These are phyloP conservation scores for Leccinum arenicola DNA, from an alignment of 768 basidiomycete species.

Conservation along the genomic window DNA sequence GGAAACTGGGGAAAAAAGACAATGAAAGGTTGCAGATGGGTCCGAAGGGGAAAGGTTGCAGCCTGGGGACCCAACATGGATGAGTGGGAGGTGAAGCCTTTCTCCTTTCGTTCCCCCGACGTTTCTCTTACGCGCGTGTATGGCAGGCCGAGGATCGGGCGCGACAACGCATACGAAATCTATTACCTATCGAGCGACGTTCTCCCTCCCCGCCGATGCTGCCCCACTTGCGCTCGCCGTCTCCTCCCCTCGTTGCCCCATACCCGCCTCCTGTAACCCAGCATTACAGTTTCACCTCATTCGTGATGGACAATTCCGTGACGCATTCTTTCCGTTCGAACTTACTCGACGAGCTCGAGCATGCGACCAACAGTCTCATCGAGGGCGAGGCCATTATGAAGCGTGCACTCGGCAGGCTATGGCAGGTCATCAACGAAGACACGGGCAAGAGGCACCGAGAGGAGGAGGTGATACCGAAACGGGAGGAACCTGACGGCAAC, in stretches of 20 bases:
- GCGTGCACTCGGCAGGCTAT: constrained; percentile 72
- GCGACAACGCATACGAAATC: constrained; percentile 69
- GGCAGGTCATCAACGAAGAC: constrained; percentile 79
- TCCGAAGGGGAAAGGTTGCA: constrained; percentile 76
- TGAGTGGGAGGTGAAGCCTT: constrained; percentile 70
- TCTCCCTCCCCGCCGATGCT: constrained; percentile 72
- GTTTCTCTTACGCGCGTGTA: constrained; percentile 10
- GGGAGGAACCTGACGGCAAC: constrained; percentile 64
- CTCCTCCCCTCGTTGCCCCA: constrained; percentile 75
- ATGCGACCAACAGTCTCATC: constrained; percentile 79
- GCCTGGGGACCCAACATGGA: constrained; percentile 83
- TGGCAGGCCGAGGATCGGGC: constrained; percentile 79
- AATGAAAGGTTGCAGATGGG: constrained; percentile 74
- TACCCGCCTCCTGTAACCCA: constrained; percentile 66
- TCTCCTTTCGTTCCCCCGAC: constrained; percentile 4
- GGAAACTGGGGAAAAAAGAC: constrained; percentile 89
- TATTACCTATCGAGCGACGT: constrained; percentile 58
- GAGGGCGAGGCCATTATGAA: constrained; percentile 77
- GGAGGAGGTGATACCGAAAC: constrained; percentile 58
- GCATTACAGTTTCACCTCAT: constrained; percentile 77
- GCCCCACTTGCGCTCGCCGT: constrained; percentile 74
- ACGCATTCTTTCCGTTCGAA: constrained; percentile 81
- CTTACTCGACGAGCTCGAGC: constrained; percentile 74
- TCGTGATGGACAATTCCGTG: constrained; percentile 82
- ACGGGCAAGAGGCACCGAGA: constrained; percentile 39